Base-by-base conservation (phyloP, 164 flowering plant species). In the Malania oleifera region DNA sequence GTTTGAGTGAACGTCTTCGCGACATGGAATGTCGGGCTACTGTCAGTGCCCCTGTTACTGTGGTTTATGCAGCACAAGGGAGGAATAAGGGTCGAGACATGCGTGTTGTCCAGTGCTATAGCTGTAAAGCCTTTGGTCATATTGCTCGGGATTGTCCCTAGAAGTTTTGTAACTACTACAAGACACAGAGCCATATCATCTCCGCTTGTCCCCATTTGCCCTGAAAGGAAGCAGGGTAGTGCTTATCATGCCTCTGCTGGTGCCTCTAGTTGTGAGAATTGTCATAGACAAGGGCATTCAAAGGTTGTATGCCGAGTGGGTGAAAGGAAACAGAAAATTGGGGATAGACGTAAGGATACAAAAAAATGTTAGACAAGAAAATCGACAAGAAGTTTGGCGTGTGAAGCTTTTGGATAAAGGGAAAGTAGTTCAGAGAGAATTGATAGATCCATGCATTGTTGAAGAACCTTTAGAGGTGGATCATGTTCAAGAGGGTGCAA, bases 31-130 rank as follows among this genome's bases (percentile, higher is more conserved):
- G 6, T 49, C n/a, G 31, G 27, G 53, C 27, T 44, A 23, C 1
- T 7, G 27, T 27, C 20, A 49, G 5, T 44, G 48, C 48, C 4
- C 48, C 48, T 44, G 15, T 44, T 44, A 17, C 5, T 5, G 48
- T 44, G 53, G 53, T 25, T 22, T 49, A 49, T 49, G n/a, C 27
- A 49, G 31, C 53, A 49, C n/a, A 27, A 7, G 53, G 27, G 53
- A 7, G 53, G 28, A 10, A 49, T 49, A 44, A 49, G 31, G 53
- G 53, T 49, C 0, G 53, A 49, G 13, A 23, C 53, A 14, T 44
- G 15, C 48, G 48, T 44, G 22, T 20, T 44, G 48, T 44, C 48
- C 48, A 44, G 15, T 44, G 22, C 23, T 44, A 17, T 44, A 44
- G 48, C 12, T 44, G 48, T 44, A 44, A 17, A 44, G 48, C 4